These are phyloP conservation scores for Aspergillus versicolor DNA, from an alignment of 2,329 filamentous ascomycete species.

Conservation along the genomic window DNA sequence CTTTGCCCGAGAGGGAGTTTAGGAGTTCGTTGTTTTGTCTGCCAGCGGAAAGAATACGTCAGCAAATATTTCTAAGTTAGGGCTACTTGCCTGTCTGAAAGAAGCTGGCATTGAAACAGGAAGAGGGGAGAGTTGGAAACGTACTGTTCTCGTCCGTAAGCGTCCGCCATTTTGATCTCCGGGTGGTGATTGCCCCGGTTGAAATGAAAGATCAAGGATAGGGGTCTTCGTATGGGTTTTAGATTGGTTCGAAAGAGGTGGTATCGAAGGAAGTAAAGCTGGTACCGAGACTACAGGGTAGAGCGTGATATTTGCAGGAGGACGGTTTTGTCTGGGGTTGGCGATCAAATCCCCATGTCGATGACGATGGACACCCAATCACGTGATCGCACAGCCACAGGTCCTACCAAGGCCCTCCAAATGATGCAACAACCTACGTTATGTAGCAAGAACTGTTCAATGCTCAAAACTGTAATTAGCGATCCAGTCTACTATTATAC, in stretches of 20 bases:
- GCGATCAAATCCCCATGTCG: constrained; percentile 1
- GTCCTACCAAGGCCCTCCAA: neutral
- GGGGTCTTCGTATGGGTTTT: neutral
- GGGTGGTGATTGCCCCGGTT: neutral
- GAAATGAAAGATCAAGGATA: neutral
- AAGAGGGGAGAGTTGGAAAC: constrained; percentile 5
- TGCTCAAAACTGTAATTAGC: constrained; percentile 1
- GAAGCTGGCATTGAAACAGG: neutral
- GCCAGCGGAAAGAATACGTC: neutral
- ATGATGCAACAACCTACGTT: neutral
- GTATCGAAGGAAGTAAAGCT: neutral
- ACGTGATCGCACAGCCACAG: constrained; percentile 9
- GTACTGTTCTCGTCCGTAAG: constrained; percentile 73
- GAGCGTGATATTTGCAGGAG: neutral
- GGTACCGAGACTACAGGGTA: neutral
- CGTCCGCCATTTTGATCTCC: constrained; percentile 62
- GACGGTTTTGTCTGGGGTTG: neutral
- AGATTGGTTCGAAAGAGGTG: neutral
- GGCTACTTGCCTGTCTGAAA: neutral
- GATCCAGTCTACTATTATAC: constrained; percentile 9
- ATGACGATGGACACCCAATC: constrained; percentile 2
- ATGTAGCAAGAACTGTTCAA: neutral
- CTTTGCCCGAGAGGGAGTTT: constrained; percentile 85
- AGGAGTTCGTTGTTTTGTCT: constrained; percentile 94
- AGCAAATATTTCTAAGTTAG: constrained; percentile 11